phyloP scores from a whole-genome alignment of 2,329 filamentous ascomycete genomes.

The Coniochaeta hoffmannii region DNA sequence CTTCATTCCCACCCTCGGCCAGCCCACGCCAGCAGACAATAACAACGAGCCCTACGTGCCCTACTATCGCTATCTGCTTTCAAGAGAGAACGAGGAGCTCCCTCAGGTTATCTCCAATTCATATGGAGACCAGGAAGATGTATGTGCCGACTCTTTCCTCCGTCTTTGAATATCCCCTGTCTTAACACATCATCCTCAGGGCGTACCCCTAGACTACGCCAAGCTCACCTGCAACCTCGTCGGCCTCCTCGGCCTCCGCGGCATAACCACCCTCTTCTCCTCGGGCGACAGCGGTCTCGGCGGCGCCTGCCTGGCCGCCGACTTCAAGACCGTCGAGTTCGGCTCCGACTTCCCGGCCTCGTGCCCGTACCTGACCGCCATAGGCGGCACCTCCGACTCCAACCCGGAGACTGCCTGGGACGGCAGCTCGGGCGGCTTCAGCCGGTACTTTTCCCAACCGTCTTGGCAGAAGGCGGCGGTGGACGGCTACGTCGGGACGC shows the following conservation, averaged over 20 bases:
- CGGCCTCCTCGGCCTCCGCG: conserved; percentile 56
- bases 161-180: not conserved
- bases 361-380: conserved; percentile 55
- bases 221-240: conserved; percentile 46
- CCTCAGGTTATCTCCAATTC: conserved; percentile 62
- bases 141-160: not conserved
- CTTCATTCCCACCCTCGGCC: conserved; percentile 20
- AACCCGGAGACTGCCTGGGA: conserved; percentile 43
- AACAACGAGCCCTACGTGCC: conserved; percentile 61
- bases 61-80: conserved; percentile 53
- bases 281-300: conserved; percentile 47
- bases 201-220: conserved; percentile 51
- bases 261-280: conserved; percentile 58
- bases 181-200: conserved; percentile 27
- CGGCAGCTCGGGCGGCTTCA: conserved; percentile 47
- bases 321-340: conserved; percentile 27
- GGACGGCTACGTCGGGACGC: conserved; percentile 30
- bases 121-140: conserved; percentile 57
- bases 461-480: conserved; percentile 37
- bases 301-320: conserved; percentile 14
- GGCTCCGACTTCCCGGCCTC: conserved; percentile 28
- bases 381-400: conserved; percentile 47
- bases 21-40: conserved; percentile 27
- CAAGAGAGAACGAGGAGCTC: conserved; percentile 42
- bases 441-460: conserved; percentile 35